These are phyloP conservation scores for Mycena belliarum DNA, from an alignment of 768 basidiomycete species.

Conservation along the genomic window DNA sequence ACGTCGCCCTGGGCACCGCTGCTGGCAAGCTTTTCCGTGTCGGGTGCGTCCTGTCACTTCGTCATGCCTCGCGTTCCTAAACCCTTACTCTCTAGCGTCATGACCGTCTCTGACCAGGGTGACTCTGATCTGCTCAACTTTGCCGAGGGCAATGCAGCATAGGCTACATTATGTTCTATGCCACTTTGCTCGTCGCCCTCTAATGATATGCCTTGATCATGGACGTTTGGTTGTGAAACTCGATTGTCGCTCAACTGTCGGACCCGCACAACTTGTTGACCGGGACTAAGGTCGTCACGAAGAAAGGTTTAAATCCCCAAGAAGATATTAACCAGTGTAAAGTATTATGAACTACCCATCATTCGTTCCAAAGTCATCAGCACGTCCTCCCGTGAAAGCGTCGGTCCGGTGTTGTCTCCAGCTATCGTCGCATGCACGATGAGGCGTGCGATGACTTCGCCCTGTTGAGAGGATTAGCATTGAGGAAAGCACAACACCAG, in stretches of 20 bases:
- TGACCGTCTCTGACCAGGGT: constrained; percentile 95
- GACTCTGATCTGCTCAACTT: constrained; percentile 94
- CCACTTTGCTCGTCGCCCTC: constrained; percentile 7
- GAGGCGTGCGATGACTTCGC: constrained; percentile 79
- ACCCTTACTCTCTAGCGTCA: constrained; percentile 61
- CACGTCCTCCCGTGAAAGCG: constrained; percentile 39
- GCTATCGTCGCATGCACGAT: constrained; percentile 63
- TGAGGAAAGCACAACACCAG: not conserved
- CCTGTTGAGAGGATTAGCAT: constrained; percentile 39
- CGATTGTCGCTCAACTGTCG: not conserved
- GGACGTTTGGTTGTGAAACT: not conserved
- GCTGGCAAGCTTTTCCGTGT: constrained; percentile 99
- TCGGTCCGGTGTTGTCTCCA: constrained; percentile 10
- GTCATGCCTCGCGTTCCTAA: not conserved
- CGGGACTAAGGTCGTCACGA: not conserved
- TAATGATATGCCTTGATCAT: constrained; percentile 17
- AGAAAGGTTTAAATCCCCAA: not conserved
- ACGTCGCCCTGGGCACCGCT: constrained; percentile 97
- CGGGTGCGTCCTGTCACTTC: constrained; percentile 52
- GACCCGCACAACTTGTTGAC: not conserved
- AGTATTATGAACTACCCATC: constrained; percentile 24
- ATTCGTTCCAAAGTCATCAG: constrained; percentile 44
- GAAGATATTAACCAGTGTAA: not conserved
- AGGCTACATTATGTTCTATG: constrained; percentile 30
- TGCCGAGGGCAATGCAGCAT: constrained; percentile 71